Conservation (phyloP, 495 filamentous ascomycete species). For the Talaromyces proteolyticus region DNA sequence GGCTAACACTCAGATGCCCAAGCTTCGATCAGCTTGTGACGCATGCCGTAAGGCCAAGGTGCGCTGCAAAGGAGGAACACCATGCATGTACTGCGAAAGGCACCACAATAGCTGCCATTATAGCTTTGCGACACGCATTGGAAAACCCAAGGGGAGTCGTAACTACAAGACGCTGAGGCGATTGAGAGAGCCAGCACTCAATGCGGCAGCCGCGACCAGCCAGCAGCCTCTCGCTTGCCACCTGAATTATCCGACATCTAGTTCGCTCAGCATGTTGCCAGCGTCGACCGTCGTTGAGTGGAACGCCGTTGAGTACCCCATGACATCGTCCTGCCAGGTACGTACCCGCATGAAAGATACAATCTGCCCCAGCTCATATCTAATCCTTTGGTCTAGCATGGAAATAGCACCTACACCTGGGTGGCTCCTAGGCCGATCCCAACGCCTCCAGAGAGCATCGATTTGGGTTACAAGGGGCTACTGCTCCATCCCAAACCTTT, state of each 20-base stretch:
- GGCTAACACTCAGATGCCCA: constrained; percentile 5
- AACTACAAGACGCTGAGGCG: constrained; percentile 9
- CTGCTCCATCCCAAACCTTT: not conserved
- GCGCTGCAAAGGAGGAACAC: constrained; percentile 8
- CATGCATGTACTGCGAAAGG: constrained; percentile 7
- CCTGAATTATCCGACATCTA: not conserved
- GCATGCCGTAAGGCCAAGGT: constrained; percentile 11
- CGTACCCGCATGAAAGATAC: too few relatives aligned
- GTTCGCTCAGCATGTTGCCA: not conserved
- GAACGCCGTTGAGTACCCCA: too few relatives aligned
- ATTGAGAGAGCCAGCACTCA: constrained; percentile 1
- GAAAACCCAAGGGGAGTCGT: constrained; percentile 9
- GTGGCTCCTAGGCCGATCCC: not conserved
- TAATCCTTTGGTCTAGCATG: not conserved
- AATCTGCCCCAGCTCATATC: constrained; percentile 3
- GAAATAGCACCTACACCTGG: too few relatives aligned
- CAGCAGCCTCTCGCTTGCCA: not conserved
- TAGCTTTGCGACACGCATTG: constrained; percentile 7
- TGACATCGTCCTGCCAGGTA: too few relatives aligned
- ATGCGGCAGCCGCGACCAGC: not conserved
- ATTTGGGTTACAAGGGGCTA: not conserved
- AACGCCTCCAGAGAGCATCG: constrained; percentile 4
- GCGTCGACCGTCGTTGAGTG: not conserved
- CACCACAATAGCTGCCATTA: constrained; percentile 6
- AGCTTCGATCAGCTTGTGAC: constrained; percentile 10